Percentiles rank a stretch among this genome's conserved stretches.
These are phyloP conservation scores for Penicillium fimorum DNA, from an alignment of 495 filamentous ascomycete species.

Conservation along the genomic window DNA sequence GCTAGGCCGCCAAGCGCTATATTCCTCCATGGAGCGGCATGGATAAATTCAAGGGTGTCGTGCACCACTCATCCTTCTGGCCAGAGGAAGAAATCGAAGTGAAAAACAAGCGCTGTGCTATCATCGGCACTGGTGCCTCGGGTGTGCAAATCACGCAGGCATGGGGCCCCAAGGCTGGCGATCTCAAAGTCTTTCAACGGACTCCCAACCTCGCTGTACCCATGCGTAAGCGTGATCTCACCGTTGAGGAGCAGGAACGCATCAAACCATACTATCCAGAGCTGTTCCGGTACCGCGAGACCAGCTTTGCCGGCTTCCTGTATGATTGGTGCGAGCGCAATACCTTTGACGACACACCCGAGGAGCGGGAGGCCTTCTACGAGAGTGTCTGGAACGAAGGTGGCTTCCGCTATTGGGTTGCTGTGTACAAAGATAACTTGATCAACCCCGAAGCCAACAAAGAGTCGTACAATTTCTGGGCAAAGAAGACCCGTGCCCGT, in stretches of 20 bases:
- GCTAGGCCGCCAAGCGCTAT: constrained; percentile 30
- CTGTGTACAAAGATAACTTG: constrained; percentile 53
- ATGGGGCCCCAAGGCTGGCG: constrained; percentile 37
- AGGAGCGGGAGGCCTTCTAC: constrained; percentile 49
- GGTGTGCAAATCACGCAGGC: constrained; percentile 59
- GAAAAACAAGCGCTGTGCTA: constrained; percentile 48
- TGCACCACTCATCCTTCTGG: constrained; percentile 61
- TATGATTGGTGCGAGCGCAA: constrained; percentile 19
- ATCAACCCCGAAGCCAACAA: constrained; percentile 47
- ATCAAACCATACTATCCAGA: constrained; percentile 10
- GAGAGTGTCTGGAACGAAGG: constrained; percentile 47
- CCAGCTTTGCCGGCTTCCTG: constrained; percentile 10
- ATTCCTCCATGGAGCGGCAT: constrained; percentile 52
- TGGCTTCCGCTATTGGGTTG: constrained; percentile 54
- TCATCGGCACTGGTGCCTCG: constrained; percentile 61
- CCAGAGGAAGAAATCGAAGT: constrained; percentile 50
- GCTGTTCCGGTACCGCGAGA: constrained; percentile 10
- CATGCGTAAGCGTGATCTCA: constrained; percentile 43
- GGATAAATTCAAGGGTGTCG: constrained; percentile 50
- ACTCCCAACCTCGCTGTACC: constrained; percentile 55
- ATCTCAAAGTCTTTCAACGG: constrained; percentile 51
- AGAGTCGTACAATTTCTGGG: constrained; percentile 57
- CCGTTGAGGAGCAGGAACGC: constrained; percentile 5
- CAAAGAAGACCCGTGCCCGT: constrained; percentile 47
- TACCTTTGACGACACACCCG: constrained; percentile 46